phyloP scores from a whole-genome alignment of 371 early-diverging fungal genomes.

The Mortierella sp. region DNA sequence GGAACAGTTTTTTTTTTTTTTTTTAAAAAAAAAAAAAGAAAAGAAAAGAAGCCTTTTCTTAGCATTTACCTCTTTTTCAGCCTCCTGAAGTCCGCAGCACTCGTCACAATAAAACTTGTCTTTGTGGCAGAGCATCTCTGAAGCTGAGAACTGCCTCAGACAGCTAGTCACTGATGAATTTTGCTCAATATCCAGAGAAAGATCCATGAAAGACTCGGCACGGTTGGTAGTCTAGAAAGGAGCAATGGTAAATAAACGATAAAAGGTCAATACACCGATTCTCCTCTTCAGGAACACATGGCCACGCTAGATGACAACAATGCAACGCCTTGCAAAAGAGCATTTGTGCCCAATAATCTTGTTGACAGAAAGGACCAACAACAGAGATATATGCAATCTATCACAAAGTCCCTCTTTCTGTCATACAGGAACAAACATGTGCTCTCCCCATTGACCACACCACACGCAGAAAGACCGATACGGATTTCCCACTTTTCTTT shows the following conservation, averaged over 20 bases:
- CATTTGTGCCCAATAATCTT: background rate
- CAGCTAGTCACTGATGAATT: slow-evolving; percentile 94
- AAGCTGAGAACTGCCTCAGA: slow-evolving; percentile 92
- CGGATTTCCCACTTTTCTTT: background rate
- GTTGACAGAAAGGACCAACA: background rate
- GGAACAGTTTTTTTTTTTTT: no score
- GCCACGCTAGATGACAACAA: no score
- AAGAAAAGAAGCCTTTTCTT: no score
- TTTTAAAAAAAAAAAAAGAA: no score
- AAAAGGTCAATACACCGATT: background rate
- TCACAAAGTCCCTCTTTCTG: no score
- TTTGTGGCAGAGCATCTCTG: slow-evolving; percentile 92
- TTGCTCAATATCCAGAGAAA: slow-evolving; percentile 95
- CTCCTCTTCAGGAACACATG: background rate
- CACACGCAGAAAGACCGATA: no score
- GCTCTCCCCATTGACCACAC: background rate
- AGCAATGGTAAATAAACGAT: background rate
- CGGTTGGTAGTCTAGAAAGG: slow-evolving; percentile 82
- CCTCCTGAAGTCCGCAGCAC: slow-evolving; percentile 95
- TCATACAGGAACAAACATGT: slow-evolving; percentile 14
- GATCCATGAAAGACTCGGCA: slow-evolving; percentile 95
- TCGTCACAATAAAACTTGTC: slow-evolving; percentile 98
- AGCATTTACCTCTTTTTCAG: slow-evolving; percentile 94
- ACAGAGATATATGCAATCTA: slow-evolving; percentile 4
- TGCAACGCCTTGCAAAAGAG: background rate